A percentile compares a stretch with the other conserved stretches of the same genome.
phyloP scores from a whole-genome alignment of 495 filamentous ascomycete genomes.

The Aspergillus biplanus region DNA sequence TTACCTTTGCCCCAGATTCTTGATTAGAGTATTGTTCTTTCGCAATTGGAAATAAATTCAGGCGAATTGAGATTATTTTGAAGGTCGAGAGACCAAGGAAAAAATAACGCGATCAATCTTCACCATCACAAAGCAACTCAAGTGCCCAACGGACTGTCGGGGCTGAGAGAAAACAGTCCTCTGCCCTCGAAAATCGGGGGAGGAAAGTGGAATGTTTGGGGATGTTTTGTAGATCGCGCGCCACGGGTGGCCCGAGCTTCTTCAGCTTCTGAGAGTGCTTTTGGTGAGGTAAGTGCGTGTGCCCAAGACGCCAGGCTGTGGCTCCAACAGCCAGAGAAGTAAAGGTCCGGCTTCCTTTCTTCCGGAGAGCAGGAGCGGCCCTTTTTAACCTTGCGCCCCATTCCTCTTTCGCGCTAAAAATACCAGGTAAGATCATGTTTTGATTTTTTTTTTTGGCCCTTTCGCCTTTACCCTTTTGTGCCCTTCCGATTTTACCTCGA shows the following conservation, averaged over 20 bases:
- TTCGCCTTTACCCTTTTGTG: conserved; percentile 18
- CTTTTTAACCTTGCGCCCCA: conserved; percentile 33
- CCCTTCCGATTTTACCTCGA: conserved; percentile 15
- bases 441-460: conserved; percentile 33
- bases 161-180: background rate
- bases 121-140: background rate
- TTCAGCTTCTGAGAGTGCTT: background rate
- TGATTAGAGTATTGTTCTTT: background rate
- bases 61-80: background rate
- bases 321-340: conserved; percentile 24
- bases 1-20: conserved; percentile 10
- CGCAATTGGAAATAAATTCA: background rate
- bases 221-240: conserved; percentile 24
- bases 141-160: background rate
- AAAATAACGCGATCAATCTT: background rate
- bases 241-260: conserved; percentile 24
- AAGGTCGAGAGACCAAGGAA: background rate
- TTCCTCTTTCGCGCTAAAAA: conserved; percentile 25
- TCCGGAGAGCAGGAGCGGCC: conserved; percentile 23
- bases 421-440: conserved; percentile 19
- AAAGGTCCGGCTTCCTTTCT: conserved; percentile 23
- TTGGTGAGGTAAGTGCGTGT: conserved; percentile 22
- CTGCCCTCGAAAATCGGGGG: background rate
- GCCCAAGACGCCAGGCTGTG: conserved; percentile 27
- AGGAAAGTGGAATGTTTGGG: conserved; percentile 7